Evolutionary conservation across 2,329 filamentous ascomycete species (phyloP).

Genomic region (Talaromyces sp.): DNA sequence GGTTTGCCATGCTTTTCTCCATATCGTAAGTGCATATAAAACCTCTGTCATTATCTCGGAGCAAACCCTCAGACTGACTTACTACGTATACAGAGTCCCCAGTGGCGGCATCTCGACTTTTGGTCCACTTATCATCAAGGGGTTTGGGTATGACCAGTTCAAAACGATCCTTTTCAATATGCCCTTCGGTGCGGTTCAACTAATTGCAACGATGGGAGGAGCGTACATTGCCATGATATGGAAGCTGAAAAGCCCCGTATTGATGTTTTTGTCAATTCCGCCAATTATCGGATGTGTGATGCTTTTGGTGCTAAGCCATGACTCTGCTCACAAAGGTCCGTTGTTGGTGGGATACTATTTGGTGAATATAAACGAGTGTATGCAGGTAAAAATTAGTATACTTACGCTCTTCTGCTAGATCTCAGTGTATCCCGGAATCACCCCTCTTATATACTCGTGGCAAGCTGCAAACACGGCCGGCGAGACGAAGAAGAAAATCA

Average conservation of each 20-base stretch:
- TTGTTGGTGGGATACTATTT: conserved; percentile 55
- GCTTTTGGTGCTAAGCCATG: conserved; percentile 46
- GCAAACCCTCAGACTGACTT: background rate
- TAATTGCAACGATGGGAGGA: conserved; percentile 54
- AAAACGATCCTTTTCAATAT: conserved; percentile 56
- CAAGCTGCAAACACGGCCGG: conserved; percentile 59
- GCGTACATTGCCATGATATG: conserved; percentile 51
- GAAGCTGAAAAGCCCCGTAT: conserved; percentile 51
- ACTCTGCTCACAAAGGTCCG: conserved; percentile 41
- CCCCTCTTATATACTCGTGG: conserved; percentile 65
- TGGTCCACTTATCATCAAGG: conserved; percentile 52
- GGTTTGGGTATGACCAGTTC: conserved; percentile 53
- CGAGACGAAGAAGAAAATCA: conserved; percentile 64
- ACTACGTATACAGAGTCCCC: conserved; percentile 39
- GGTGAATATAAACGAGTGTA: conserved; percentile 13
- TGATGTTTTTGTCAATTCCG: conserved; percentile 50
- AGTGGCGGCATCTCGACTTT: conserved; percentile 56
- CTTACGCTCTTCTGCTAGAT: conserved; percentile 29
- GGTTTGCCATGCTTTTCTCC: conserved; percentile 48
- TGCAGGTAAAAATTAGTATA: background rate
- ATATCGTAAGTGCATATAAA: conserved; percentile 42
- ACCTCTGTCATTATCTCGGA: background rate
- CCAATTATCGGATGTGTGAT: conserved; percentile 53
- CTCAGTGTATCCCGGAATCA: conserved; percentile 55
- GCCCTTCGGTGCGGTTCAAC: conserved; percentile 55